These are phyloP conservation scores for Chiua sp. DNA, from an alignment of 1,284 basidiomycete genomes.

Conservation along the genomic window DNA sequence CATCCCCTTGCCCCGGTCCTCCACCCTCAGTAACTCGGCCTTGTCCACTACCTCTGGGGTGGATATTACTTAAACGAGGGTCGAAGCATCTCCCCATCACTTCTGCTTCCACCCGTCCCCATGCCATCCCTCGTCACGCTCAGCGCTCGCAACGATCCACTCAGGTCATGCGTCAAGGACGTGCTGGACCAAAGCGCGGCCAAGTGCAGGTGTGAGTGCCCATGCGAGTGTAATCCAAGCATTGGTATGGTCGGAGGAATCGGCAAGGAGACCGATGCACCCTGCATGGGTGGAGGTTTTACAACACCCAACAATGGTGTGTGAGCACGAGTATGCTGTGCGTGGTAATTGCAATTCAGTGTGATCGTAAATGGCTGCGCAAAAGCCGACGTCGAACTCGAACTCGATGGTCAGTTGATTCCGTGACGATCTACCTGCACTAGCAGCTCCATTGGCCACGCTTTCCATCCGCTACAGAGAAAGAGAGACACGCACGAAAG, in stretches of 20 bases:
- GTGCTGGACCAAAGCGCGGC: conserved; percentile 19
- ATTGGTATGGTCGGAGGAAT: conserved; percentile 27
- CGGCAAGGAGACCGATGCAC: conserved; percentile 26
- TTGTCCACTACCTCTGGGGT: conserved; percentile 50
- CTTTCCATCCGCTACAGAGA: conserved; percentile 4
- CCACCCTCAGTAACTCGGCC: neutral
- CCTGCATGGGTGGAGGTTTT: conserved; percentile 36
- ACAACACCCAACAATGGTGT: conserved; percentile 11
- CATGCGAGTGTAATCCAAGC: conserved; percentile 12
- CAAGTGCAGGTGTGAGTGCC: neutral
- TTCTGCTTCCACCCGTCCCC: conserved; percentile 32
- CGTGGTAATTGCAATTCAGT: conserved; percentile 5
- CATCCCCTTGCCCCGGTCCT: neutral
- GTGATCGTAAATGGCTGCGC: conserved; percentile 41
- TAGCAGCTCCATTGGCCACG: neutral
- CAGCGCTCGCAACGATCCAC: conserved; percentile 38
- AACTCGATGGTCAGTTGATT: conserved; percentile 41
- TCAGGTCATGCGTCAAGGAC: conserved; percentile 19
- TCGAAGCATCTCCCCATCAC: conserved; percentile 41
- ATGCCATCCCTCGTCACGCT: conserved; percentile 38
- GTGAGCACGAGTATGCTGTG: neutral
- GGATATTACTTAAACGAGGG: conserved; percentile 76
- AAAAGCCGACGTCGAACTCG: conserved; percentile 41
- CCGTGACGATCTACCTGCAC: conserved; percentile 15
- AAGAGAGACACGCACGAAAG: conserved; percentile 83